Evolutionary conservation across 2,329 filamentous ascomycete species (phyloP), one percentile per base, ranked within the genome.

Genomic region (Aspergillus cejpii): DNA sequence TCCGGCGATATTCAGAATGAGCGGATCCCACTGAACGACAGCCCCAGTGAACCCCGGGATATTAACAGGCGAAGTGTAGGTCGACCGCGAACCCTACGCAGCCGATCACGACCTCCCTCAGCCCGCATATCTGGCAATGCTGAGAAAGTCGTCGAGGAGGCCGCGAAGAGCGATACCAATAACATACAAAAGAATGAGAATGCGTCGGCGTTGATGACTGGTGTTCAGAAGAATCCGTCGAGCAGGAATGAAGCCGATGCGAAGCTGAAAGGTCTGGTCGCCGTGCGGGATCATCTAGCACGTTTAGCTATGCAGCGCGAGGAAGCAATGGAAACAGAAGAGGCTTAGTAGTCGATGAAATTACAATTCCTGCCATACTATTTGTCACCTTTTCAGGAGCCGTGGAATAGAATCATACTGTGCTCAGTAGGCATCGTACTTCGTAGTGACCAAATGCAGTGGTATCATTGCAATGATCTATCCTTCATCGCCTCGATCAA

Each of bases 251-350:
- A 46, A 33, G 44, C 47, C 23, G 49, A 55, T 29, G 57, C 60
- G 45, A 60, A 52, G 49, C 60, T 54, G 42, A 67, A 62, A 39
- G 59, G 63, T 21, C 62, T 60, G 49, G 51, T 65, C 37, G 59
- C 62, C 41, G 57, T 60, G 41, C 58, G 65, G 34, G 64, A 69
- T 50, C 49, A 49, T 12, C 55, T 68, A 55, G 61, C 57, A 17
- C 61, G 59, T 31, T 46, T 64, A 38, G 64, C 62, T 7, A 65
- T 69, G 62, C 60, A 67, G 44, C 62, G 64, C 5, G 66, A 69
- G 44, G 66, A 68, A 45, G 62, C 61, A 7, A 63, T 67, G 62
- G 65, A 65, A 37, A 59, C 54, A 1, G 61, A 62, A 10, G 54
- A 55, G 11, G 38, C 44, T 12, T 51, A 53, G 41, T 63, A 47